Evolutionary conservation across 164 flowering plant genomes (phyloP).

Genomic region (Kingdonia uniflora): DNA sequence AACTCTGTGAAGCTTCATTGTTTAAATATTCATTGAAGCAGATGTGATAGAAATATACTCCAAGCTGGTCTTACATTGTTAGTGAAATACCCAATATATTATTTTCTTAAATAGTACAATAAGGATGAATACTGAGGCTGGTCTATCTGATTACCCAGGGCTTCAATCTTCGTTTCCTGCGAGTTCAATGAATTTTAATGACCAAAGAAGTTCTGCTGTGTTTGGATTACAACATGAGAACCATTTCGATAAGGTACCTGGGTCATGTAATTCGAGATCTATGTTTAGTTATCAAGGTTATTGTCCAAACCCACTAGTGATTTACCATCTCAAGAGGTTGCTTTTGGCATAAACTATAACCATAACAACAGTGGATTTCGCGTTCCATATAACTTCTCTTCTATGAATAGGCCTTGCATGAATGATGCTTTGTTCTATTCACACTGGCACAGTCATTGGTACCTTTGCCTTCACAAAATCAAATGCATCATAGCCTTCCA

Average conservation of each 20-base stretch:
- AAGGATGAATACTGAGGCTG: too few species aligned
- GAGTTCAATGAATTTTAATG: constrained; percentile 5
- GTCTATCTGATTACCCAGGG: constrained; percentile 11
- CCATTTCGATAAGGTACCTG: constrained; percentile 11
- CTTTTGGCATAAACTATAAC: constrained; percentile 6
- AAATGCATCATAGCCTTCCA: constrained; percentile 10
- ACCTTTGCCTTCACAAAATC: constrained; percentile 10
- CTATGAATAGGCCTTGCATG: constrained; percentile 15
- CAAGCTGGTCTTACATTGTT: too few species aligned
- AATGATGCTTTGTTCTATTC: constrained; percentile 12
- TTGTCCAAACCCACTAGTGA: constrained; percentile 4
- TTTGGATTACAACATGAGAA: constrained; percentile 10
- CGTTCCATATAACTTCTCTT: constrained; percentile 1
- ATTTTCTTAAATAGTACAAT: too few species aligned
- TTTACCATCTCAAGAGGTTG: neutral
- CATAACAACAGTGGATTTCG: constrained; percentile 7
- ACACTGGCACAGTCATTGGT: constrained; percentile 6
- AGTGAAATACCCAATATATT: too few species aligned
- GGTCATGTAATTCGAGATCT: constrained; percentile 2
- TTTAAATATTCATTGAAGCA: too few species aligned
- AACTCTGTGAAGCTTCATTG: too few species aligned
- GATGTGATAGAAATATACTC: too few species aligned
- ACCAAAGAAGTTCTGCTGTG: constrained; percentile 13
- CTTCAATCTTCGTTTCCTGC: constrained; percentile 6
- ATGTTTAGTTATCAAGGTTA: neutral